Evolutionary conservation across 2,329 filamentous ascomycete genomes (phyloP).

Genomic region (Cladosporium sp.): DNA sequence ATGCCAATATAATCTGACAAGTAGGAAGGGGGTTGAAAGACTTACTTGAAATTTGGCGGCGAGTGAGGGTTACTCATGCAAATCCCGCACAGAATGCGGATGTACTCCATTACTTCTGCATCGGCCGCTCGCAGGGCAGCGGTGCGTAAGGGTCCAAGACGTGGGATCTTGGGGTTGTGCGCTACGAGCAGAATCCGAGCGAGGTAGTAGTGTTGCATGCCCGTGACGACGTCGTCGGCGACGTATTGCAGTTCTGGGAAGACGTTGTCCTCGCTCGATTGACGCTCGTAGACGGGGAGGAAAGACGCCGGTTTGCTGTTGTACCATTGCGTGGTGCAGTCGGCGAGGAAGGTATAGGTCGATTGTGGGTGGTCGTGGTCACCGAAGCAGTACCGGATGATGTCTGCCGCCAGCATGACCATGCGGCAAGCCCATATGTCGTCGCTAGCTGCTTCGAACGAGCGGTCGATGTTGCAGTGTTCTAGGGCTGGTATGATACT

Average conservation of each 20-base stretch:
- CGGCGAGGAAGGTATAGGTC: slow-evolving; percentile 43
- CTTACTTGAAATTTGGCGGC: slow-evolving; percentile 50
- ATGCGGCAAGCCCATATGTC: slow-evolving; percentile 59
- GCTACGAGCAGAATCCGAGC: slow-evolving; percentile 54
- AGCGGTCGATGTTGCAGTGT: slow-evolving; percentile 50
- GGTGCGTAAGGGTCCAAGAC: slow-evolving; percentile 41
- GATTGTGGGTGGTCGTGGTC: slow-evolving; percentile 30
- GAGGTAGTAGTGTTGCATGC: slow-evolving; percentile 57
- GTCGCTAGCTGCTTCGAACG: slow-evolving; percentile 46
- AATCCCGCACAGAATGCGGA: slow-evolving; percentile 56
- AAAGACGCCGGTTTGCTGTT: slow-evolving; percentile 49
- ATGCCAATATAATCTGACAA: too few species aligned
- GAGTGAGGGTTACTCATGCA: slow-evolving; percentile 53
- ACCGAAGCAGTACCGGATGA: slow-evolving; percentile 60
- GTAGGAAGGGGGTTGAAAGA: too few species aligned
- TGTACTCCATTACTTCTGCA: slow-evolving; percentile 42
- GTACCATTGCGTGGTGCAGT: slow-evolving; percentile 47
- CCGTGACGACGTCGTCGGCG: slow-evolving; percentile 55
- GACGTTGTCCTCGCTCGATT: slow-evolving; percentile 35
- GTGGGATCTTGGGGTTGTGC: slow-evolving; percentile 52
- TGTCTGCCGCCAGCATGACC: slow-evolving; percentile 59
- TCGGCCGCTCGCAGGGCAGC: slow-evolving; percentile 40
- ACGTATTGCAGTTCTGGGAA: slow-evolving; percentile 59
- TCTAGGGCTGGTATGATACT: slow-evolving; percentile 51
- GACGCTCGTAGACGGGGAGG: slow-evolving; percentile 50